These are phyloP conservation scores for Amylostereum areolatum DNA, from an alignment of 1,284 basidiomycete species.

Conservation along the genomic window DNA sequence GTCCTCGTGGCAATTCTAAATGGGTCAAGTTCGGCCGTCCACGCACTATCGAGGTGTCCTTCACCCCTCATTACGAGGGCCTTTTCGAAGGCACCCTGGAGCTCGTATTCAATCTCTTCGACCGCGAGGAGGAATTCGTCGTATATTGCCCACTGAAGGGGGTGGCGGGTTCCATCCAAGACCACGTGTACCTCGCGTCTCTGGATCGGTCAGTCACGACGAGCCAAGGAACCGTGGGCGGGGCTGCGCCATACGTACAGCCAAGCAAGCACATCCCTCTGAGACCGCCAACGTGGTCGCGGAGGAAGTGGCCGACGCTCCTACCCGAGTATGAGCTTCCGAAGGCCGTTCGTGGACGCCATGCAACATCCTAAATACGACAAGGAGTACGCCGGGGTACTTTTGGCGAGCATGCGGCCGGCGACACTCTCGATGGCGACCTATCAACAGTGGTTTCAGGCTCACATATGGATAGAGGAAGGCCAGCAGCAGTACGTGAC, in stretches of 20 bases:
- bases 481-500: slow-evolving; percentile 33
- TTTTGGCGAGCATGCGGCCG: background rate
- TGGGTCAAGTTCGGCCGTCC: slow-evolving; percentile 8
- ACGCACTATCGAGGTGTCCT: slow-evolving; percentile 15
- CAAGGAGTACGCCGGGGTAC: background rate
- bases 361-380: background rate
- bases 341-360: too few species aligned
- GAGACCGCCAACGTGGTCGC: too few species aligned
- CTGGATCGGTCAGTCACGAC: slow-evolving; percentile 26
- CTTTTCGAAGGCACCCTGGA: slow-evolving; percentile 32
- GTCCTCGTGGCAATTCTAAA: slow-evolving; percentile 9
- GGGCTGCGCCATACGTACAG: too few species aligned
- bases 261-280: too few species aligned
- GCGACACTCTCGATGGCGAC: slow-evolving; percentile 25
- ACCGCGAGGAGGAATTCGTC: slow-evolving; percentile 25
- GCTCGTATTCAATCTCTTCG: slow-evolving; percentile 26
- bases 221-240: background rate
- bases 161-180: slow-evolving; percentile 32
- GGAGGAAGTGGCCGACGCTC: too few species aligned
- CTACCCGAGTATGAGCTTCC: too few species aligned
- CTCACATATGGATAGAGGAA: slow-evolving; percentile 41
- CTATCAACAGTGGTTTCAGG: slow-evolving; percentile 35
- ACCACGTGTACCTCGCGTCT: slow-evolving; percentile 24
- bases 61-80: slow-evolving; percentile 27
- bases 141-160: slow-evolving; percentile 34